Conservation (phyloP, 2,329 filamentous ascomycete species). For the Cladophialophora psammophila region DNA sequence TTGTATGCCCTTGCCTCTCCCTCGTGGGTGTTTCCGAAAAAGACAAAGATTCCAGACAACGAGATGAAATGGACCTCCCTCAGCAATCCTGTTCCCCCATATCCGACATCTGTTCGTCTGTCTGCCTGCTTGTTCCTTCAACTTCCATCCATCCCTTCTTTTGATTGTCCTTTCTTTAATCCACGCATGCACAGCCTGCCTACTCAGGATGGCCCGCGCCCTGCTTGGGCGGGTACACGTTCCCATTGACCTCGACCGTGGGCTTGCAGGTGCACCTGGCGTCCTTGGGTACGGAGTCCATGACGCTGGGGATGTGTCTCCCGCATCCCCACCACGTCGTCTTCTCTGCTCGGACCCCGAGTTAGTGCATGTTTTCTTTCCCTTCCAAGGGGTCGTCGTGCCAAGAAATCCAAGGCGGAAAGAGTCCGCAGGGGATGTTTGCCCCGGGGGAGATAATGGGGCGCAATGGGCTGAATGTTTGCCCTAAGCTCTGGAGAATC, state of each 20-base stretch:
- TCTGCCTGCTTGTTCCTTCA: constrained; percentile 5
- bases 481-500: not conserved
- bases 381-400: not conserved
- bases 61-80: not conserved
- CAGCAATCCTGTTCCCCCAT: not conserved
- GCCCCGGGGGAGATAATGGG: too few relatives aligned
- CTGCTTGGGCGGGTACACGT: constrained; percentile 63
- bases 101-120: not conserved
- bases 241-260: constrained; percentile 59
- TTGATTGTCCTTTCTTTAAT: not conserved
- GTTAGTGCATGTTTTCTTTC: not conserved
- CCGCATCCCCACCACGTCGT: constrained; percentile 63
- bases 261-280: constrained; percentile 65
- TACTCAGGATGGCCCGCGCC: constrained; percentile 40
- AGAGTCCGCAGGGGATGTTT: too few relatives aligned
- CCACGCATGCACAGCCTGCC: not conserved
- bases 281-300: constrained; percentile 58
- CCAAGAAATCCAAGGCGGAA: constrained; percentile 7
- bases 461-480: not conserved
- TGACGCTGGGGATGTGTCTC: constrained; percentile 59
- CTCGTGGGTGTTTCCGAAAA: not conserved
- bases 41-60: not conserved
- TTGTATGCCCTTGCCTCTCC: not conserved
- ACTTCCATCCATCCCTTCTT: constrained; percentile 47
- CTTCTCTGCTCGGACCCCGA: constrained; percentile 50